Percentiles rank a stretch among this genome's conserved stretches.
phyloP scores from a whole-genome alignment of 2,329 filamentous ascomycete species.

The Aciculosporium take region DNA sequence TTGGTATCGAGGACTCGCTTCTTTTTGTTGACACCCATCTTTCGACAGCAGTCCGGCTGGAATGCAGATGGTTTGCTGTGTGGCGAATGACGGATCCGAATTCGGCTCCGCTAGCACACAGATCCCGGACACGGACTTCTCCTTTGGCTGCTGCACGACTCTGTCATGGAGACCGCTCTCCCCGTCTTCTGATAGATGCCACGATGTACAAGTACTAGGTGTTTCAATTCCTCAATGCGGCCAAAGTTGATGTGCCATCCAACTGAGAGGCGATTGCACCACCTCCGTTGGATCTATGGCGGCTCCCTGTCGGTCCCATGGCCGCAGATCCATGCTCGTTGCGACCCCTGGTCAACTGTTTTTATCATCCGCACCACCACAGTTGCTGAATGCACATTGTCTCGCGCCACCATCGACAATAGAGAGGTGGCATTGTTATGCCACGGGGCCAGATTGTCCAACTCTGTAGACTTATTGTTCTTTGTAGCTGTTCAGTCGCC shows the following conservation, averaged over 20 bases:
- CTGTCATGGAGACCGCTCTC: conserved; percentile 7
- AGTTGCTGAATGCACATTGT: conserved; percentile 3
- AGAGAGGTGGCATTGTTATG: conserved; percentile 2
- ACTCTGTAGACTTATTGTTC: neutral
- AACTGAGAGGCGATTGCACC: neutral
- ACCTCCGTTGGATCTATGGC: neutral
- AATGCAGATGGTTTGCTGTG: neutral
- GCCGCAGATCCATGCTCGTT: conserved; percentile 4
- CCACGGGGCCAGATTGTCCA: neutral
- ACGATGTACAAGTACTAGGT: neutral
- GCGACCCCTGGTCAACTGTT: conserved; percentile 7
- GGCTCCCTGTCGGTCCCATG: neutral
- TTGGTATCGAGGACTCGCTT: neutral
- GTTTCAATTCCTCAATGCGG: neutral
- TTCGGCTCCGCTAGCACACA: neutral
- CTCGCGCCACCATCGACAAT: conserved; percentile 6
- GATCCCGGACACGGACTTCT: neutral
- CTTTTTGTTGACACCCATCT: neutral
- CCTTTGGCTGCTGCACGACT: conserved; percentile 8
- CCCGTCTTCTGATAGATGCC: neutral
- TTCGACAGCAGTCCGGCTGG: neutral
- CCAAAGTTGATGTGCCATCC: conserved; percentile 4
- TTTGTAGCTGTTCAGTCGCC: neutral
- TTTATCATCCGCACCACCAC: conserved; percentile 6
- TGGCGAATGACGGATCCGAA: neutral